Evolutionary conservation across 179 eudicot genomes (phyloP), one percentile per base, ranked within the genome.

Genomic region (Beta lomatogona): DNA sequence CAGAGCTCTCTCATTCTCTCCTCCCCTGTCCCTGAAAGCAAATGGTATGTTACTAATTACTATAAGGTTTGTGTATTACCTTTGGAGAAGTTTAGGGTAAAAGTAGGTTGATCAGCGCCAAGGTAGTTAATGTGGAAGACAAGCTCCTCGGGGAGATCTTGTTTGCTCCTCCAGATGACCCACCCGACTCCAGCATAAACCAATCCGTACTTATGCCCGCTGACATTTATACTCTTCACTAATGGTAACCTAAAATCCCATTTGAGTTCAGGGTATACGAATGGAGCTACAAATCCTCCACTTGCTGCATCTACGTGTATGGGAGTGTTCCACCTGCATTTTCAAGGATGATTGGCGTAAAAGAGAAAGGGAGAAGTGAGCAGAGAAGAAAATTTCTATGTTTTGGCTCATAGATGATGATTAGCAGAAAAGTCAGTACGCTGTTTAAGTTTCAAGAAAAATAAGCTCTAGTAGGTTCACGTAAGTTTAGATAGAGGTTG

Each of bases 281-380:
- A 89, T 70, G 93, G 92, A 8, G 93, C 93, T 52, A 89, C 87
- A 86, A 90, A 87, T 22, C 93, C 90, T 8, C 93, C 93, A 73
- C 92, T 91, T 8, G 93, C 93, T 52, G 93, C 93, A 77, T 90
- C 93, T 19, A 90, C 93, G 75, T 90, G 91, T 48, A 90, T 89
- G 0, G 93, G 91, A 2, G 91, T 90, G 59, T 89, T 86, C 93
- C 93, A 90, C 79, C 93, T 90, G 82, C 77, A 75, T 11, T 57
- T 31, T 22, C 53, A 64, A 4, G 53, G 71, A n/a, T 19, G 4
- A 71, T 55, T 44, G 59, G 66, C 12, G 8, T 12, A n/a, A 21
- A 57, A 41, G 28, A 19, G n/a, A 58, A 59, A 21, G 72, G 18
- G 80, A 48, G 3, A 9, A 55, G 21, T 36, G 52, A 5, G 9